These are phyloP conservation scores for Eucalyptus marginata DNA, from an alignment of 345 rosid species.

Conservation along the genomic window DNA sequence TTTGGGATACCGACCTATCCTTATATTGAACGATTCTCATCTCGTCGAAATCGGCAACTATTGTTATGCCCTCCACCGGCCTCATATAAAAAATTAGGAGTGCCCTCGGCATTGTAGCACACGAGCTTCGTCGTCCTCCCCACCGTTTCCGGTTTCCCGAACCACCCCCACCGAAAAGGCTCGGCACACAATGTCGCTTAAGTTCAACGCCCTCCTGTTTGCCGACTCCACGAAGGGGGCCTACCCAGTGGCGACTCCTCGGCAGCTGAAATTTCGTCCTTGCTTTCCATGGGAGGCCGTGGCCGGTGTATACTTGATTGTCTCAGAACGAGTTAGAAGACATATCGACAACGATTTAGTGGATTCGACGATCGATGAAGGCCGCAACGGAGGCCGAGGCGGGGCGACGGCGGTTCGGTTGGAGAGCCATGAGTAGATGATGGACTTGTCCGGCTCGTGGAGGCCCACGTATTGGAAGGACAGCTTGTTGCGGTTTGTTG, in stretches of 20 bases:
- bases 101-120: neutral
- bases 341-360: neutral
- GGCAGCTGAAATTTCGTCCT: neutral
- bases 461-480: neutral
- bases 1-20: neutral
- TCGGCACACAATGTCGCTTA: neutral
- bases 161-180: neutral
- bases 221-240: neutral
- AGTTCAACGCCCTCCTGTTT: neutral
- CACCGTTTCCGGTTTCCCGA: neutral
- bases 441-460: neutral
- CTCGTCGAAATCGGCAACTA: neutral
- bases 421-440: neutral
- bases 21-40: neutral
- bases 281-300: neutral
- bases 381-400: neutral
- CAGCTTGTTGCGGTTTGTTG: neutral
- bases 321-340: neutral
- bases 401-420: neutral
- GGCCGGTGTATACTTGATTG: neutral
- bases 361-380: neutral
- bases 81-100: neutral
- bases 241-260: neutral
- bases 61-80: neutral
- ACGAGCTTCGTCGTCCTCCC: fast-evolving